Conservation (phyloP, 306 rosid species). For the Bauhinia variegata region DNA sequence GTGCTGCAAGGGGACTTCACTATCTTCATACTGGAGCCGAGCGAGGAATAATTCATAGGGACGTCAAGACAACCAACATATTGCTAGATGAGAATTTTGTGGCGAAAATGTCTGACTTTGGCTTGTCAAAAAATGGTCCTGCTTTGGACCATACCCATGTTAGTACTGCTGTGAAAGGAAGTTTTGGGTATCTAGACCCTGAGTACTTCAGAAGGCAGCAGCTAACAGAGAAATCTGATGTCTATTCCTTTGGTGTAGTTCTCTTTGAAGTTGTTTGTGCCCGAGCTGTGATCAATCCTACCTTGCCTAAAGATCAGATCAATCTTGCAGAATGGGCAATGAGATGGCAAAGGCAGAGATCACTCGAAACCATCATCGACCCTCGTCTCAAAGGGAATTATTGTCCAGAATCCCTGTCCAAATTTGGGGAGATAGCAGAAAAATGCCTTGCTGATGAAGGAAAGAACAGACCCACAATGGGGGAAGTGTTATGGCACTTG, state of each 20-base stretch:
- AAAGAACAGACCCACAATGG: slow-evolving; percentile 88
- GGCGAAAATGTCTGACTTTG: slow-evolving; percentile 94
- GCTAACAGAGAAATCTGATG: slow-evolving; percentile 94
- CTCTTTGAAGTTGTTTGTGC: slow-evolving; percentile 88
- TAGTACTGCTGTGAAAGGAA: slow-evolving; percentile 96
- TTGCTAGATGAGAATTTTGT: slow-evolving; percentile 79
- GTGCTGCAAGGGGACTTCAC: slow-evolving; percentile 95
- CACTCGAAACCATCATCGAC: slow-evolving; percentile 71
- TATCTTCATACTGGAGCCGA: slow-evolving; percentile 96
- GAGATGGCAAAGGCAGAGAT: slow-evolving; percentile 76
- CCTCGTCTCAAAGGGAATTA: slow-evolving; percentile 56
- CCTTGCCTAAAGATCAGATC: slow-evolving; percentile 85
- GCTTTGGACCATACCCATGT: slow-evolving; percentile 91
- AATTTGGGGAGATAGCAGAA: slow-evolving; percentile 86
- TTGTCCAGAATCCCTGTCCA: slow-evolving; percentile 71
- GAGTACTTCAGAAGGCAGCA: slow-evolving; percentile 91
- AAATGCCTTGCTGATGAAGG: slow-evolving; percentile 95
- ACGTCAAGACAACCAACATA: slow-evolving; percentile 94
- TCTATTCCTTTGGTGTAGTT: slow-evolving; percentile 93
- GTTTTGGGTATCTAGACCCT: slow-evolving; percentile 94
- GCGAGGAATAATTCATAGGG: slow-evolving; percentile 90
- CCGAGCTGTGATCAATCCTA: slow-evolving; percentile 92
- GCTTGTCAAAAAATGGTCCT: slow-evolving; percentile 91
- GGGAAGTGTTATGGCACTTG: slow-evolving; percentile 93
- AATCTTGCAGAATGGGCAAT: slow-evolving; percentile 99